phyloP scores from a whole-genome alignment of 257 asterid species.

The Salvia splendens region DNA sequence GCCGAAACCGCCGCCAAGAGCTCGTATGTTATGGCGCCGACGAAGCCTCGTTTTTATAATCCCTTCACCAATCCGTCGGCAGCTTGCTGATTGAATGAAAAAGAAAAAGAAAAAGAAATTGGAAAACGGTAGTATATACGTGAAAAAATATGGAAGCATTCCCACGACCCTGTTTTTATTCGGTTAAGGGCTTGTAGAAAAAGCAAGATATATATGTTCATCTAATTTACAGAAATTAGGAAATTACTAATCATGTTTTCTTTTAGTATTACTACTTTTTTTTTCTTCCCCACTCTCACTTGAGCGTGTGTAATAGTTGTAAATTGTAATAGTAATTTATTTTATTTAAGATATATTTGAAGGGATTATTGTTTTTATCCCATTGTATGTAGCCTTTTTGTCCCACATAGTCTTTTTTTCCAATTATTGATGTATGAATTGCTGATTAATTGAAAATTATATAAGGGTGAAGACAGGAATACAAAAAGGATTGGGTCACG shows the following conservation, averaged over 20 bases:
- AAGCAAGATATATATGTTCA: slow-evolving; percentile 20
- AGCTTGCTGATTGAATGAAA: slow-evolving; percentile 48
- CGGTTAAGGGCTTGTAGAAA: slow-evolving; percentile 47
- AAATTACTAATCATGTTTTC: slow-evolving; percentile 40
- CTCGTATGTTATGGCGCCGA: slow-evolving; percentile 53
- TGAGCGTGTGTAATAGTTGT: slow-evolving; percentile 34
- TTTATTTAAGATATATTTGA: slow-evolving; percentile 31
- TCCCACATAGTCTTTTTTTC: not conserved
- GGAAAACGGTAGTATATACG: slow-evolving; percentile 18
- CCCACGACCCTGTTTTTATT: slow-evolving; percentile 47
- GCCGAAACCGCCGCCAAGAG: slow-evolving; percentile 45
- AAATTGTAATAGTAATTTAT: slow-evolving; percentile 34
- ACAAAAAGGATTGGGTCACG: slow-evolving; percentile 28
- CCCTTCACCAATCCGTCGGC: slow-evolving; percentile 64
- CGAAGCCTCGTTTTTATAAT: slow-evolving; percentile 56
- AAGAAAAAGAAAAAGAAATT: not conserved
- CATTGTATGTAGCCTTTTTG: slow-evolving; percentile 12
- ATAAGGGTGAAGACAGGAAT: not conserved
- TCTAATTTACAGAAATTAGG: slow-evolving; percentile 36
- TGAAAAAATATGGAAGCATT: slow-evolving; percentile 24
- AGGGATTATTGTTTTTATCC: slow-evolving; percentile 39
- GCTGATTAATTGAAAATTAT: slow-evolving; percentile 19
- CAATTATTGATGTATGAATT: slow-evolving; percentile 35
- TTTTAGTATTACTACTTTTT: not conserved
- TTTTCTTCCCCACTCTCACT: not conserved